Conservation (phyloP, 1,284 basidiomycete species). For the Cryptococcus sp. region DNA sequence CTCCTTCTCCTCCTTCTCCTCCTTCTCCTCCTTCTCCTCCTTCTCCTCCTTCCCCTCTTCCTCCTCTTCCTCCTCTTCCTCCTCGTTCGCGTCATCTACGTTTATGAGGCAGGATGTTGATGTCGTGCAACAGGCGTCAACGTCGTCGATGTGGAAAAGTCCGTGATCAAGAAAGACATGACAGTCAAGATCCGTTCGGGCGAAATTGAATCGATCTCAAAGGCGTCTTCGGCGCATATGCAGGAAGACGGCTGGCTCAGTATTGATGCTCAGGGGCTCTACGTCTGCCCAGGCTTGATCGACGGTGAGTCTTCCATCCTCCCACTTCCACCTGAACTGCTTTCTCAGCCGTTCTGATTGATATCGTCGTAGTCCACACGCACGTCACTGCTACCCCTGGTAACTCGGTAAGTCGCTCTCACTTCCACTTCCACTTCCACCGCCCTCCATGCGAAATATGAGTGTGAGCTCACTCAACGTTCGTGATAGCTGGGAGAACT, state of each 20-base stretch:
- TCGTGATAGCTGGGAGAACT: slow-evolving; percentile 48
- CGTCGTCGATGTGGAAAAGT: slow-evolving; percentile 32
- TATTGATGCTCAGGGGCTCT: slow-evolving; percentile 52
- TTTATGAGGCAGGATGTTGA: not conserved
- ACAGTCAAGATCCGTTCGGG: slow-evolving; percentile 51
- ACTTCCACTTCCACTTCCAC: not conserved
- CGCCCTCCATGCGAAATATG: not conserved
- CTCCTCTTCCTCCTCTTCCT: no score
- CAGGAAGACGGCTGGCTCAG: slow-evolving; percentile 34
- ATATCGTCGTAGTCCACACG: slow-evolving; percentile 53
- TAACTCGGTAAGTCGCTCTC: slow-evolving; percentile 20
- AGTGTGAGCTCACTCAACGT: slow-evolving; percentile 1
- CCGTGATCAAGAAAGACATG: slow-evolving; percentile 26
- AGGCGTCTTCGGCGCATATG: slow-evolving; percentile 17
- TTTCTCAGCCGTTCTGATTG: not conserved
- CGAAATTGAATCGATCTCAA: slow-evolving; percentile 40
- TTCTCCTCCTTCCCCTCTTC: no score
- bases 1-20: no score
- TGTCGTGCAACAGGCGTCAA: slow-evolving; percentile 18
- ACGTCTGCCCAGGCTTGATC: slow-evolving; percentile 52
- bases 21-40: no score
- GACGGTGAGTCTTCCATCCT: slow-evolving; percentile 25
- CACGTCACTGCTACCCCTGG: slow-evolving; percentile 57
- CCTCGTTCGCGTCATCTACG: not conserved
- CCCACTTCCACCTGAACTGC: no score